Percentiles rank a stretch among this genome's conserved stretches.
phyloP scores from a whole-genome alignment of 176 grass and related monocot genomes.

The Neostapfia colusana region DNA sequence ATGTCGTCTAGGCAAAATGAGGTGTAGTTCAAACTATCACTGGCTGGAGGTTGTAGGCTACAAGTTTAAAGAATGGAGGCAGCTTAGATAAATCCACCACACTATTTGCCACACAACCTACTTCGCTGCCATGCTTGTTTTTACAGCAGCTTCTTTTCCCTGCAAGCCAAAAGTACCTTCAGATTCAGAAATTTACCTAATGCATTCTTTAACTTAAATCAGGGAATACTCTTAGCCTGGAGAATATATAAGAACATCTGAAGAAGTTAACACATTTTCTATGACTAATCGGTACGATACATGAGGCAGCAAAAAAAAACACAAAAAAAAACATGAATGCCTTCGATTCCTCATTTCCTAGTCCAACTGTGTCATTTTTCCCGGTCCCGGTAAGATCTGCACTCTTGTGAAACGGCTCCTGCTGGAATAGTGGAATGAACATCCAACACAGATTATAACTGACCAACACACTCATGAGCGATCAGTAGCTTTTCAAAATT shows the following conservation, averaged over 20 bases:
- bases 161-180: neutral
- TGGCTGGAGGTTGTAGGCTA: neutral
- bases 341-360: neutral
- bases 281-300: neutral
- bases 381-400: neutral
- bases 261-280: neutral
- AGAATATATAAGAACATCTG: neutral
- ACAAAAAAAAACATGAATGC: neutral
- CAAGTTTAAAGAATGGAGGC: neutral
- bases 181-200: neutral
- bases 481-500: neutral
- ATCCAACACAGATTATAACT: neutral
- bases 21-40: neutral
- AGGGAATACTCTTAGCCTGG: neutral
- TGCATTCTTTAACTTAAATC: neutral
- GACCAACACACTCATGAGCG: neutral
- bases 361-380: neutral
- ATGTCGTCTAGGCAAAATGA: neutral
- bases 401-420: neutral
- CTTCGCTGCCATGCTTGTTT: neutral
- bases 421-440: too few relatives aligned
- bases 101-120: neutral
- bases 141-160: neutral
- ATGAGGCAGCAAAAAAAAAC: neutral
- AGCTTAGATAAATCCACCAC: neutral